Conservation (phyloP, 495 filamentous ascomycete genomes). For the Penicillium simplicissimum region DNA sequence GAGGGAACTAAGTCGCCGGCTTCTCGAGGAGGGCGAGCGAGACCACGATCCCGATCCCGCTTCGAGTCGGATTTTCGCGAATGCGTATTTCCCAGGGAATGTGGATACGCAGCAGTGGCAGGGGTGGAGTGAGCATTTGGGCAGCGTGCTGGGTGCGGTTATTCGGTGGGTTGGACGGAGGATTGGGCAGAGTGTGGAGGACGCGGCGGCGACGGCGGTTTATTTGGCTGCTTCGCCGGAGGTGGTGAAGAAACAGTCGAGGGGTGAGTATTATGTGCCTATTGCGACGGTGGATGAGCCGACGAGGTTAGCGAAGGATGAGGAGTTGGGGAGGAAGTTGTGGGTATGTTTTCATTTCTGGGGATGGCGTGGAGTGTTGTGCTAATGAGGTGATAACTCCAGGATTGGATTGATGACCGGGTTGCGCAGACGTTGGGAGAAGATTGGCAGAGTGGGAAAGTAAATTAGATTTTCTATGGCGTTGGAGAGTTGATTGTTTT, state of each 20-base stretch:
- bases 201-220: slow-evolving; percentile 42
- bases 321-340: slow-evolving; percentile 26
- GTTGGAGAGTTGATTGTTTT: too few relatives aligned
- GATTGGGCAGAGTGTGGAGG: slow-evolving; percentile 33
- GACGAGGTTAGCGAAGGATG: slow-evolving; percentile 27
- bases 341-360: slow-evolving; percentile 21
- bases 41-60: slow-evolving; percentile 1
- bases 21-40: slow-evolving; percentile 11
- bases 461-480: background rate
- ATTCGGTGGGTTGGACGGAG: slow-evolving; percentile 9
- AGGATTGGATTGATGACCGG: slow-evolving; percentile 29
- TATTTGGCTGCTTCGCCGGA: slow-evolving; percentile 33
- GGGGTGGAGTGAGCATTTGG: slow-evolving; percentile 35
- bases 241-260: slow-evolving; percentile 16
- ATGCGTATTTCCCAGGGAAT: slow-evolving; percentile 44
- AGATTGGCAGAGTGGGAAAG: slow-evolving; percentile 11
- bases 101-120: slow-evolving; percentile 39
- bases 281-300: slow-evolving; percentile 28
- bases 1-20: slow-evolving; percentile 31
- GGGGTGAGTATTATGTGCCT: slow-evolving; percentile 39
- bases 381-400: background rate
- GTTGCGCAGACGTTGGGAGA: slow-evolving; percentile 14
- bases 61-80: slow-evolving; percentile 35
- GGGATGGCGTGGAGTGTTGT: background rate
- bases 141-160: slow-evolving; percentile 15